A percentile compares a stretch with the other conserved stretches of the same genome.
These are phyloP conservation scores for Fusarium sp. DNA, from an alignment of 2,329 filamentous ascomycete genomes.

Conservation along the genomic window DNA sequence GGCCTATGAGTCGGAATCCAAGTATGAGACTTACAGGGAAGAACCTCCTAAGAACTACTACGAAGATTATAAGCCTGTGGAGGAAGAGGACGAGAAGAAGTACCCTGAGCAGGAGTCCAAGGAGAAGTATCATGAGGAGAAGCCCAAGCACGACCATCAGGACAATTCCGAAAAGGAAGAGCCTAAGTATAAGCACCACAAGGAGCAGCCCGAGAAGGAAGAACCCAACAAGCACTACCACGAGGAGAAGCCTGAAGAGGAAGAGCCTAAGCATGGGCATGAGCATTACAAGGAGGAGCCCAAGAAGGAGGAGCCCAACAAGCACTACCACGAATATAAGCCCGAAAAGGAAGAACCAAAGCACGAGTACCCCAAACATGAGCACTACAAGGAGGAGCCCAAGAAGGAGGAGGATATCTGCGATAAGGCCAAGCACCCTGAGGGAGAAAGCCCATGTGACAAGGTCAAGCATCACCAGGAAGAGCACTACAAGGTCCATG, in stretches of 20 bases:
- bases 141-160: background rate
- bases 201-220: background rate
- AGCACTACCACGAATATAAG: background rate
- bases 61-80: constrained; percentile 1
- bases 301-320: background rate
- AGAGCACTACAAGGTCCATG: constrained; percentile 6
- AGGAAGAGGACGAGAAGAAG: constrained; percentile 1
- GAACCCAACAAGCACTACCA: background rate
- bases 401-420: constrained; percentile 26
- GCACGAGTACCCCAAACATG: background rate
- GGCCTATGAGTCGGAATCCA: background rate
- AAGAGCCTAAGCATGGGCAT: too few species aligned
- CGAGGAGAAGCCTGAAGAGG: background rate
- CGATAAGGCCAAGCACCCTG: constrained; percentile 18
- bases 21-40: background rate
- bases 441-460: constrained; percentile 5
- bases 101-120: background rate
- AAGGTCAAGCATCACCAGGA: constrained; percentile 12
- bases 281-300: background rate
- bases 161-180: background rate
- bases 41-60: constrained; percentile 8
- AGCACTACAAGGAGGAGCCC: background rate
- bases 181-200: constrained; percentile 1
- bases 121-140: background rate
- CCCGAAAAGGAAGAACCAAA: background rate